phyloP scores from a whole-genome alignment of 257 asterid genomes.

The Solanum medicagineum region DNA sequence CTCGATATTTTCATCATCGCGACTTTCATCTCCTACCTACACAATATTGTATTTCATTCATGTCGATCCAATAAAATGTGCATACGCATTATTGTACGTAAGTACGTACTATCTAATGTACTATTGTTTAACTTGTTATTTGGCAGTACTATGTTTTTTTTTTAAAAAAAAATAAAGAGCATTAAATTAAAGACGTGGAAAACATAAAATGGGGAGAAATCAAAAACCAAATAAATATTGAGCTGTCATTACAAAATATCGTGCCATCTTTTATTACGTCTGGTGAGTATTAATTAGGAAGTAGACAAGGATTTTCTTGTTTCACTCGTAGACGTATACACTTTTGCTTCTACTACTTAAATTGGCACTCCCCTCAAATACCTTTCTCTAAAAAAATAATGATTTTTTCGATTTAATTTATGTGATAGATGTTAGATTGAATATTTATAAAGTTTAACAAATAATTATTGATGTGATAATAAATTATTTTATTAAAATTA shows the following conservation, averaged over 20 bases:
- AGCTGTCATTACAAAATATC: background rate
- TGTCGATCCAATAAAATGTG: background rate
- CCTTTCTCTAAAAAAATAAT: background rate
- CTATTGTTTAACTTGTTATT: background rate
- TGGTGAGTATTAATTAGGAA: background rate
- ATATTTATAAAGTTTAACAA: too few species aligned
- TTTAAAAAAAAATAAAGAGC: background rate
- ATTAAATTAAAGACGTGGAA: background rate
- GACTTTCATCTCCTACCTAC: background rate
- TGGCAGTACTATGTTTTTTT: background rate
- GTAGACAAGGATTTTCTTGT: background rate
- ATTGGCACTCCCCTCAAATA: background rate
- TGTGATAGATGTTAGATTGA: background rate
- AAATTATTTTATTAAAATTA: too few species aligned
- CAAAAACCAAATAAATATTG: background rate
- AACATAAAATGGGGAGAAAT: background rate
- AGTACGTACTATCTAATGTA: background rate
- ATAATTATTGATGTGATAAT: too few species aligned
- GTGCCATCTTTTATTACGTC: background rate
- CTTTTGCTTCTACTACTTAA: background rate
- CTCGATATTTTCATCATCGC: fast-evolving
- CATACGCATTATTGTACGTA: background rate
- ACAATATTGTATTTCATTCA: background rate
- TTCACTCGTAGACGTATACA: background rate
- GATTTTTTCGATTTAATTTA: background rate